phyloP scores from a whole-genome alignment of 345 rosid genomes.

The Heritiera littoralis region DNA sequence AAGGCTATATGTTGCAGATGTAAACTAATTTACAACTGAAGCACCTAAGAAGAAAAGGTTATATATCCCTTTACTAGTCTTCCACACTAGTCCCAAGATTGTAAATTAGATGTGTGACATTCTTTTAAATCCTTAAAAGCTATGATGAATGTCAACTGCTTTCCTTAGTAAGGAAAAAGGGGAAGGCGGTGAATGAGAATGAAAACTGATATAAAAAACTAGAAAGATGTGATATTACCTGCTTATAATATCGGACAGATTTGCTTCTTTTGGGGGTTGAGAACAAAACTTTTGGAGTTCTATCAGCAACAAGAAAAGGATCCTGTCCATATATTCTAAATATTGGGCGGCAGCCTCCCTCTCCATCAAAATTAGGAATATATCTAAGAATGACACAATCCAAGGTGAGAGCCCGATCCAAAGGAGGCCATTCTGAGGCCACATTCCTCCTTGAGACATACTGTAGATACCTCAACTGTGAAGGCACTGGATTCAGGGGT shows the following conservation, averaged over 20 bases:
- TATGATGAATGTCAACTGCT: neutral
- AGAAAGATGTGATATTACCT: slow-evolving; percentile 47
- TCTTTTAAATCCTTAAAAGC: neutral
- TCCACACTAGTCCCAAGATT: neutral
- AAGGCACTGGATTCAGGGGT: slow-evolving; percentile 82
- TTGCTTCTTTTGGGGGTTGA: slow-evolving; percentile 68
- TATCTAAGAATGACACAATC: slow-evolving; percentile 82
- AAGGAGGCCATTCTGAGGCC: slow-evolving; percentile 91
- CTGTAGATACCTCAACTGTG: slow-evolving; percentile 85
- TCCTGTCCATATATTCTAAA: slow-evolving; percentile 91
- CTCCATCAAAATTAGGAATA: slow-evolving; percentile 69
- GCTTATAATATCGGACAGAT: slow-evolving; percentile 64
- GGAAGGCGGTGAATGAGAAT: neutral
- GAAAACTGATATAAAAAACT: neutral
- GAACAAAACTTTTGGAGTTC: slow-evolving; percentile 56
- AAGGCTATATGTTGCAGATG: neutral
- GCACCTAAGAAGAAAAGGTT: slow-evolving; percentile 1
- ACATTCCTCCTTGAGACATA: slow-evolving; percentile 89
- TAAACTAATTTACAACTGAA: slow-evolving; percentile 6
- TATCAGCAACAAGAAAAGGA: slow-evolving; percentile 62
- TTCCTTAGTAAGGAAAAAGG: neutral
- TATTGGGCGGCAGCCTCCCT: slow-evolving; percentile 82
- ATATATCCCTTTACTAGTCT: neutral
- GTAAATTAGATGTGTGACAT: neutral
- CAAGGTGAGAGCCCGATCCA: slow-evolving; percentile 81